Evolutionary conservation across 306 rosid genomes (phyloP).

Genomic region (Prunus padus): DNA sequence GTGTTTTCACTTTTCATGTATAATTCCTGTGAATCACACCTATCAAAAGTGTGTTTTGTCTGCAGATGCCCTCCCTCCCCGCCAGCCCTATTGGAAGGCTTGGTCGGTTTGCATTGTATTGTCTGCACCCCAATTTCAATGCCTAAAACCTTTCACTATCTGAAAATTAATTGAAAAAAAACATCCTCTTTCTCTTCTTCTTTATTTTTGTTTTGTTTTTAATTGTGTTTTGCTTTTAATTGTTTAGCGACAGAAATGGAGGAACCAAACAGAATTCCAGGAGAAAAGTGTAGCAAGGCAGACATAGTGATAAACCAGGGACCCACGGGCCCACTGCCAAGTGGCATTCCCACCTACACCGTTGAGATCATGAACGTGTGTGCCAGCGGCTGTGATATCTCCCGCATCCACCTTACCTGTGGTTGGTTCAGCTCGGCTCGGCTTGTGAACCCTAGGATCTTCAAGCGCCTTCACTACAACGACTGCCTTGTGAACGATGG

Average conservation of each 20-base stretch:
- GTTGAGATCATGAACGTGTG: conserved; percentile 80
- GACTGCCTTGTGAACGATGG: conserved; percentile 90
- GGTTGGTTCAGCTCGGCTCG: conserved; percentile 96
- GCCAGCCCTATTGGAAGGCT: conserved; percentile 1
- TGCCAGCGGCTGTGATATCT: conserved; percentile 64
- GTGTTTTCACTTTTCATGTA: conserved; percentile 20
- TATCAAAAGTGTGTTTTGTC: conserved; percentile 38
- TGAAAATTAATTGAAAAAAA: not conserved
- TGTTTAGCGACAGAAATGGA: conserved; percentile 28
- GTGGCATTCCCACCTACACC: conserved; percentile 78
- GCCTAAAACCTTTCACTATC: not conserved
- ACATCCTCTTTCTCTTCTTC: not conserved
- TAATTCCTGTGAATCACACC: conserved; percentile 28
- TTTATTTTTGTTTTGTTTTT: not conserved
- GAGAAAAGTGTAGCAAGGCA: conserved; percentile 62
- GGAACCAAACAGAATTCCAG: conserved; percentile 71
- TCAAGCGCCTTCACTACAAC: conserved; percentile 73
- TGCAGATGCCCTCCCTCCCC: conserved; percentile 6
- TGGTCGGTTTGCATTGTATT: conserved; percentile 2
- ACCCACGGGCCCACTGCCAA: conserved; percentile 71
- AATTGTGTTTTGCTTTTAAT: not conserved
- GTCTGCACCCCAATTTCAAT: not conserved
- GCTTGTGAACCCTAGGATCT: conserved; percentile 72
- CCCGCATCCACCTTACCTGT: conserved; percentile 63
- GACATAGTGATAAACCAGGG: conserved; percentile 78